Base-by-base conservation (phyloP, 306 rosid genomes). In the Glycine latifolia region DNA sequence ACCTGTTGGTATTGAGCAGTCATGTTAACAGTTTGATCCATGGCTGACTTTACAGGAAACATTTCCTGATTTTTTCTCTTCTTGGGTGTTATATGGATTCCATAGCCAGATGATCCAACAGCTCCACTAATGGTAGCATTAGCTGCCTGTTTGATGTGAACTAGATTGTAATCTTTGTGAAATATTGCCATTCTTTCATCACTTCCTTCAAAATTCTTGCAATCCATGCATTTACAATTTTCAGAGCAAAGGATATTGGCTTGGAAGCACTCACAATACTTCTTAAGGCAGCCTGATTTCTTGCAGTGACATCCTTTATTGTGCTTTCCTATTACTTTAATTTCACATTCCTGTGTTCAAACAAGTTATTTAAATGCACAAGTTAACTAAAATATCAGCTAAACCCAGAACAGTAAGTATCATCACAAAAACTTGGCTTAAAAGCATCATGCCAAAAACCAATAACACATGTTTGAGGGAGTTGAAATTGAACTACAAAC, bases 251-350 rank as follows among this genome's bases (percentile, higher is more conserved):
- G 86, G 82, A 91, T 75, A 82, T 84, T 92, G 86, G 91, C 93
- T 84, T 92, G 97, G 85, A 87, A 92, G 87, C 97, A 92, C 86
- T 92, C 97, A 3, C 97, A 92, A 73, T 92, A 92, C 89, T 89
- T 92, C 90, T 92, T 92, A 56, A 92, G 97, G 87, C 97, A 92
- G 78, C 95, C 97, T 61, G 97, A 89, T 84, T 91, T 92, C 90
- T 85, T 89, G 87, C 97, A 92, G 83, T 91, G 85, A 70, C 97
- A 92, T 81, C 97, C 97, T 89, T 92, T 92, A 80, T 91, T 91
- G 90, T 92, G 97, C 90, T 88, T 92, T 86, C 90, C 97, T 52
- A 87, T 63, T 44, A 87, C 81, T 85, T 89, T 94, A 88, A 60
- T 67, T 79, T 88, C 91, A 67, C 87, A 73, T 75, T 87, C 91